Evolutionary conservation across 1,139 yeast genomes (phyloP).

Genomic region (Candida sanyaensis): DNA sequence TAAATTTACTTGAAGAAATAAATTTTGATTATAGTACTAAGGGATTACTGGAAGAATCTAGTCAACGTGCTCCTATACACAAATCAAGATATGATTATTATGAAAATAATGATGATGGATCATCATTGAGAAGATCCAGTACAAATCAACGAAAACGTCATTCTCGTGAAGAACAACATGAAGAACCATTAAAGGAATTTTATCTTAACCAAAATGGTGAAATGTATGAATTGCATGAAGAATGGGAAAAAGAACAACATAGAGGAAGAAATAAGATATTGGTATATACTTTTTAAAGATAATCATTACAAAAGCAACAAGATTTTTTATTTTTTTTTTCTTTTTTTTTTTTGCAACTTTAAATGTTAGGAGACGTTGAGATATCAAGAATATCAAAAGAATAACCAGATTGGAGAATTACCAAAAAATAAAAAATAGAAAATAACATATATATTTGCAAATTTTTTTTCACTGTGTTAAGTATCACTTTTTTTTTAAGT

Average conservation of each 20-base stretch:
- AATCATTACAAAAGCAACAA: not conserved
- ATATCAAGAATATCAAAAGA: not conserved
- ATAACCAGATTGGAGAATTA: too few species aligned
- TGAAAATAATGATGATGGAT: not conserved
- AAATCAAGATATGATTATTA: not conserved
- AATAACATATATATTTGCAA: too few species aligned
- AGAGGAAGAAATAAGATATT: constrained; percentile 32
- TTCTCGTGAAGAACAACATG: constrained; percentile 8
- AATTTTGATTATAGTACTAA: constrained; percentile 31
- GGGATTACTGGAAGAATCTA: constrained; percentile 12
- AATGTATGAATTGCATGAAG: constrained; percentile 33
- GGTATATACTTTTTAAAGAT: constrained; percentile 28
- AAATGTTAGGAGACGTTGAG: not conserved
- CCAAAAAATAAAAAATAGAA: too few species aligned
- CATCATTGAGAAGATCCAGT: not conserved
- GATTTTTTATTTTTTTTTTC: too few species aligned
- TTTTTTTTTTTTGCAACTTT: not conserved
- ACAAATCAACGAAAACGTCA: constrained; percentile 7
- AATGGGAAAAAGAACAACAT: constrained; percentile 20
- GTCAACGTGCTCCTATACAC: not conserved
- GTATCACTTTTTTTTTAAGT: not conserved
- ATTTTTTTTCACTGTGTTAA: too few species aligned
- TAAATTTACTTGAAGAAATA: constrained; percentile 37
- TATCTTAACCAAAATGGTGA: constrained; percentile 36
- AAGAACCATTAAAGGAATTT: constrained; percentile 27